phyloP scores from a whole-genome alignment of 192 early-diverging fungal species.

The Backusella tarrabulga region DNA sequence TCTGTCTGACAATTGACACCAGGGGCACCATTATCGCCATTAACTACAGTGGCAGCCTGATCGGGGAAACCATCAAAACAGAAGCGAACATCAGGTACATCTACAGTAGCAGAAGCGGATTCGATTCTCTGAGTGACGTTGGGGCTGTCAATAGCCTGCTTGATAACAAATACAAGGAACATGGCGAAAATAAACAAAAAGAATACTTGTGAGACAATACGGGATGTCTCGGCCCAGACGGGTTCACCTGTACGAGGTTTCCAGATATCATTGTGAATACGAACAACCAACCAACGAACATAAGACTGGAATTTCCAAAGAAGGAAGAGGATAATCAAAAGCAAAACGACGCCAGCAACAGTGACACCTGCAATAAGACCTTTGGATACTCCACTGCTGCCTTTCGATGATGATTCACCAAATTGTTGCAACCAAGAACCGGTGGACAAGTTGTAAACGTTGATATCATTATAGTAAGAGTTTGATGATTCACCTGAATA shows the following conservation, averaged over 20 bases:
- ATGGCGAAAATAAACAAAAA: conserved; percentile 31
- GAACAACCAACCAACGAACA: conserved; percentile 25
- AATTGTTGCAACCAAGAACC: conserved; percentile 25
- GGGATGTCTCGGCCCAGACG: conserved; percentile 36
- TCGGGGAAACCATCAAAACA: conserved; percentile 32
- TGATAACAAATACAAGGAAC: conserved; percentile 33
- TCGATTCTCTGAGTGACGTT: conserved; percentile 34
- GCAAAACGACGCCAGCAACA: conserved; percentile 26
- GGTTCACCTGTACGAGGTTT: conserved; percentile 38
- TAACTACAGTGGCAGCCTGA: background rate
- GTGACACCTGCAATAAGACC: conserved; percentile 31
- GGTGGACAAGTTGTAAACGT: conserved; percentile 10
- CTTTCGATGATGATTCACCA: background rate
- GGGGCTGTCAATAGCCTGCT: conserved; percentile 31
- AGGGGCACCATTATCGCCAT: conserved; percentile 16
- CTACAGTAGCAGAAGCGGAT: conserved; percentile 19
- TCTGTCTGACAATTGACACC: conserved; percentile 30
- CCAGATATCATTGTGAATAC: conserved; percentile 37
- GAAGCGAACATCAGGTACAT: conserved; percentile 38
- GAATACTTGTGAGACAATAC: conserved; percentile 31
- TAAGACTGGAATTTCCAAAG: conserved; percentile 30
- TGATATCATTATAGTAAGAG: conserved; percentile 36
- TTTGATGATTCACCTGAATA: conserved; percentile 24
- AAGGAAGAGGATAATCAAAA: conserved; percentile 28
- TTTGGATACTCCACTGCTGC: background rate